Base-by-base conservation (phyloP, 2,329 filamentous ascomycete genomes). In the Sclerotinia nivalis region DNA sequence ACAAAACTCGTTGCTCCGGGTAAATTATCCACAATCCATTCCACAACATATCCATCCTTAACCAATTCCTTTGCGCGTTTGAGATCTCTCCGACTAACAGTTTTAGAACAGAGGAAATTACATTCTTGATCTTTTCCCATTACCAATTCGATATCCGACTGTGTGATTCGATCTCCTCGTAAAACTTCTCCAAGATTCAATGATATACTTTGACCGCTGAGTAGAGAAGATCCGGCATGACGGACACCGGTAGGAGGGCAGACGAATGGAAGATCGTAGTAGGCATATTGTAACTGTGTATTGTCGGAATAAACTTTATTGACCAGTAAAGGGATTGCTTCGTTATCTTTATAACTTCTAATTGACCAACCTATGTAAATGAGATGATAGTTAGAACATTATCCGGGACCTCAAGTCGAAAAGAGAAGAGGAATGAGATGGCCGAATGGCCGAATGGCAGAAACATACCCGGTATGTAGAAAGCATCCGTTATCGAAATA, bases 1-100 rank as follows among this genome's bases (percentile, higher is more conserved):
- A 96, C 91, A 77, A 96, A 96, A 79, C 90, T 94, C 12, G 93
- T 96, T 49, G 93, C 93, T 9, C 93, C 93, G 1, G 93, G 93
- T 13, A 97, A 84, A 76, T 97, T 97, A 80, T 97, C 93, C 73
- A 96, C 91, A 74, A 97, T 96, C 93, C 93, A 97, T 80, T 97
- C 93, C 2, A 90, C 89, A n/a, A 96, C 89, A 79, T 96, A 96
- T 49, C 91, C 92, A 67, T 93, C 87, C 71, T 86, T 86, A 52
- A 97, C 89, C 76, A 97, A 82, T 72, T 93, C 84, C 74, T 86
- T 87, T 6, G 91, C 91, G 78, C 88, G 87, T 75, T 86, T 85
- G 70, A 96, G 80, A 60, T 89, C 90, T 59, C 84, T 83, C 52
- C 87, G 85, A 72, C 87, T 86, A 22, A 96, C 83, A 68, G 90